Evolutionary conservation across 371 early-diverging fungal genomes (phyloP), one percentile per base, ranked within the genome.

Genomic region (Coemansia sp.): DNA sequence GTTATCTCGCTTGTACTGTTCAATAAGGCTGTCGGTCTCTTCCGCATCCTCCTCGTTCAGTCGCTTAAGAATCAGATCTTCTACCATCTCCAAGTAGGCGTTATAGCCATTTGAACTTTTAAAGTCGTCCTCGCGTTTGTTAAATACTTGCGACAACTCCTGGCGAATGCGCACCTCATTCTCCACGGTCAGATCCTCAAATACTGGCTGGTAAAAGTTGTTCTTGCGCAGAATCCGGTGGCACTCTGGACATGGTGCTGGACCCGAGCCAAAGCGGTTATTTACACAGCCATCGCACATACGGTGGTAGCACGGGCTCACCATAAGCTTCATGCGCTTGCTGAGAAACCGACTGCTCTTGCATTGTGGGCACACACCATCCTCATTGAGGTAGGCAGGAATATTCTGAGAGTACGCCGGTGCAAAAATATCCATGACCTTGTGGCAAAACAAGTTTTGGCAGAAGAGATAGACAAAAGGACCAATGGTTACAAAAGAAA

Each of bases 251-350:
- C 98, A 98, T 1, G 95, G 94, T 2, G 93, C 96, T 8, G 94
- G 91, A 1, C 96, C 96, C 23, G 86, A 84, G 25, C 87, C 82
- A 79, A 93, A 96, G 37, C 93, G 77, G 25, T 93, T 86, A 71
- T 91, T 89, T 60, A 96, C 91, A 79, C 97, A 98, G 18, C 85
- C 86, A 67, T 93, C 94, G 73, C 98, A 97, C 94, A 98, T 92
- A 82, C 93, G 96, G 84, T 99, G 99, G 77, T 94, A 97, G 81
- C 99, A 99, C 18, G 97, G 96, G 52, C 94, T 92, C 20, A 97
- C 96, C 40, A 95, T 88, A 23, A 99, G 86, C 72, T 90, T 91
- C 83, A 99, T 89, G 68, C 87, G 87, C 14, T 94, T 95, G 69
- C 95, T 96, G 50, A 99, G 86, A 82, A 96, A 98, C 57, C 95